phyloP scores from a whole-genome alignment of 805 yeast species.

The Hanseniaspora lachancei region DNA sequence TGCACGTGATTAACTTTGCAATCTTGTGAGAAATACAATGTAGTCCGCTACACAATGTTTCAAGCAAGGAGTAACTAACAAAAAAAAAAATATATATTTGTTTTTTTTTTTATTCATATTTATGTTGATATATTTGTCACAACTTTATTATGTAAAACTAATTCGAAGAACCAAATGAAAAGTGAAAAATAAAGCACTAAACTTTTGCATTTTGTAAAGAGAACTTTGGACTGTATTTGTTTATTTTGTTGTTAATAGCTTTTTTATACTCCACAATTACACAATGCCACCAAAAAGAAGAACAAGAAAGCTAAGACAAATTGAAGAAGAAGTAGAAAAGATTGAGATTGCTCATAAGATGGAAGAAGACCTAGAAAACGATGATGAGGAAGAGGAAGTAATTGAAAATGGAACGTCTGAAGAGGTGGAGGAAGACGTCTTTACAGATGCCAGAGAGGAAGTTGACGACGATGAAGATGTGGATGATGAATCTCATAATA shows the following conservation, averaged over 20 bases:
- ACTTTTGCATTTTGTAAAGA: too few relatives aligned
- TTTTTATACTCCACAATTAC: neutral
- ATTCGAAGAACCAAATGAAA: too few relatives aligned
- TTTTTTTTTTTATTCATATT: too few relatives aligned
- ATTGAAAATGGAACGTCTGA: slow-evolving; percentile 9
- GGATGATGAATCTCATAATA: slow-evolving; percentile 12
- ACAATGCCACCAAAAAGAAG: slow-evolving; percentile 10
- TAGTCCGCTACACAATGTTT: too few relatives aligned
- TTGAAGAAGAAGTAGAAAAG: slow-evolving; percentile 13
- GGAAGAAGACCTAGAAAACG: slow-evolving; percentile 15
- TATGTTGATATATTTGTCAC: too few relatives aligned
- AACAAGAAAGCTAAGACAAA: slow-evolving; percentile 11
- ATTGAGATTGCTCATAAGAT: slow-evolving; percentile 9
- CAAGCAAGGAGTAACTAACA: too few relatives aligned
- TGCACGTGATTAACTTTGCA: neutral
- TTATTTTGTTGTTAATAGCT: neutral
- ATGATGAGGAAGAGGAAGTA: slow-evolving; percentile 13
- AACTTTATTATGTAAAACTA: too few relatives aligned
- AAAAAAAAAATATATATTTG: too few relatives aligned
- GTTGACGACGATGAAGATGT: slow-evolving; percentile 2
- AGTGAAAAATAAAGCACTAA: too few relatives aligned
- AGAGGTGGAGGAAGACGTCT: slow-evolving; percentile 13
- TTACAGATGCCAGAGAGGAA: slow-evolving; percentile 10
- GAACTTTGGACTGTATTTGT: too few relatives aligned
- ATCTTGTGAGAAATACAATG: too few relatives aligned